phyloP scores from a whole-genome alignment of 2,329 filamentous ascomycete genomes.

The Colletotrichum lini region DNA sequence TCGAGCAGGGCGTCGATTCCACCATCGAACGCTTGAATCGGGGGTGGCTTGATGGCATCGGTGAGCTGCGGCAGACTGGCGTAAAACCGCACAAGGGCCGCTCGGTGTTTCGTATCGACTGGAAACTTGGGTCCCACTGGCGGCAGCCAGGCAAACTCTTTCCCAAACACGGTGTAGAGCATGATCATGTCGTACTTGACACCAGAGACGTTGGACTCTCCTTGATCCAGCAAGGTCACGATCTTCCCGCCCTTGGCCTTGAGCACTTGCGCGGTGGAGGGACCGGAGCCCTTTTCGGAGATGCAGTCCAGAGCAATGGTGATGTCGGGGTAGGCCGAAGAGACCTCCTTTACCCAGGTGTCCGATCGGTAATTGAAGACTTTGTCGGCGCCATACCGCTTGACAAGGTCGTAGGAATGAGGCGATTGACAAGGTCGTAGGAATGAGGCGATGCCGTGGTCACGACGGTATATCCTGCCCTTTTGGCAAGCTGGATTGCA shows the following conservation, averaged over 20 bases:
- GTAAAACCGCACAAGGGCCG: constrained; percentile 45
- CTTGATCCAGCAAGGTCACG: constrained; percentile 45
- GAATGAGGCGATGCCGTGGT: constrained; percentile 48
- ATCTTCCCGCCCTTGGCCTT: constrained; percentile 48
- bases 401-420: constrained; percentile 56
- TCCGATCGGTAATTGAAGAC: constrained; percentile 61
- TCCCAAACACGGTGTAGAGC: constrained; percentile 47
- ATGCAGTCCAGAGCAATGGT: constrained; percentile 49
- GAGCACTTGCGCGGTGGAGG: constrained; percentile 47
- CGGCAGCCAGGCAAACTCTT: constrained; percentile 46
- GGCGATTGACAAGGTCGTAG: constrained; percentile 53
- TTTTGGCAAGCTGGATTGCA: constrained; percentile 27
- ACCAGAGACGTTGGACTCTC: constrained; percentile 42
- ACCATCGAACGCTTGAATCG: constrained; percentile 33
- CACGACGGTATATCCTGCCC: constrained; percentile 27
- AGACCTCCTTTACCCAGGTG: constrained; percentile 4
- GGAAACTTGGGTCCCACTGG: constrained; percentile 49
- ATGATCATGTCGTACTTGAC: constrained; percentile 46
- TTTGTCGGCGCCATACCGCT: constrained; percentile 59
- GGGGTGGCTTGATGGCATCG: constrained; percentile 43
- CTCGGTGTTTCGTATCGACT: constrained; percentile 46
- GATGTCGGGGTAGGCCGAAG: constrained; percentile 45
- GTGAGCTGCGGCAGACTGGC: constrained; percentile 40
- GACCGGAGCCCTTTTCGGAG: constrained; percentile 48
- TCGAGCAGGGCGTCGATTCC: constrained; percentile 43